Evolutionary conservation across 495 filamentous ascomycete species (phyloP).

Genomic region (Penicillium antarcticum): DNA sequence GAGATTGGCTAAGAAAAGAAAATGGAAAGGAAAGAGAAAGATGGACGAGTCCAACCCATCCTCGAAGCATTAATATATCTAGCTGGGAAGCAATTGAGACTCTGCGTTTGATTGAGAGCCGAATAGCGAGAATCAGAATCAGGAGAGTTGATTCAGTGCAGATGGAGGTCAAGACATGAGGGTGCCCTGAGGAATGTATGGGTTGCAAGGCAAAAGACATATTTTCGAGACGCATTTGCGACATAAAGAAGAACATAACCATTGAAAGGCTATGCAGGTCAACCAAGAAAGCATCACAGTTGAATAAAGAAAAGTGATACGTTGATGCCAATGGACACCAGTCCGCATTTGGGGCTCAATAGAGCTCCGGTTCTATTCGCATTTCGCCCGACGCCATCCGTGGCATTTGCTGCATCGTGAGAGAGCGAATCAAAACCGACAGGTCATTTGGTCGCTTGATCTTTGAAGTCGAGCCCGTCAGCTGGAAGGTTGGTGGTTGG

Average conservation of each 20-base stretch:
- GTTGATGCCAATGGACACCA: not conserved
- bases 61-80: not conserved
- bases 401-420: not conserved
- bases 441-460: too few relatives aligned
- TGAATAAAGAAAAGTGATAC: not conserved
- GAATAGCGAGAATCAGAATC: not conserved
- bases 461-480: too few relatives aligned
- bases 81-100: not conserved
- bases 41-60: not conserved
- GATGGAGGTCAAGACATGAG: not conserved
- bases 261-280: not conserved
- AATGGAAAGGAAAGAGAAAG: not conserved
- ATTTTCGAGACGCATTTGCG: not conserved
- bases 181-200: slow-evolving; percentile 1
- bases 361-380: not conserved
- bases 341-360: slow-evolving; percentile 7
- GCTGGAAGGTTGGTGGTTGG: too few relatives aligned
- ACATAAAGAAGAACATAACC: slow-evolving; percentile 2
- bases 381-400: not conserved
- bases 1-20: not conserved
- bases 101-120: not conserved
- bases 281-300: not conserved
- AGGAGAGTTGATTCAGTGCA: not conserved
- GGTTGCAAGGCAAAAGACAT: slow-evolving; percentile 6
- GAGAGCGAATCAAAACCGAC: too few relatives aligned